Evolutionary conservation across 2,329 filamentous ascomycete genomes (phyloP).

Genomic region (Fonsecaea nubica): DNA sequence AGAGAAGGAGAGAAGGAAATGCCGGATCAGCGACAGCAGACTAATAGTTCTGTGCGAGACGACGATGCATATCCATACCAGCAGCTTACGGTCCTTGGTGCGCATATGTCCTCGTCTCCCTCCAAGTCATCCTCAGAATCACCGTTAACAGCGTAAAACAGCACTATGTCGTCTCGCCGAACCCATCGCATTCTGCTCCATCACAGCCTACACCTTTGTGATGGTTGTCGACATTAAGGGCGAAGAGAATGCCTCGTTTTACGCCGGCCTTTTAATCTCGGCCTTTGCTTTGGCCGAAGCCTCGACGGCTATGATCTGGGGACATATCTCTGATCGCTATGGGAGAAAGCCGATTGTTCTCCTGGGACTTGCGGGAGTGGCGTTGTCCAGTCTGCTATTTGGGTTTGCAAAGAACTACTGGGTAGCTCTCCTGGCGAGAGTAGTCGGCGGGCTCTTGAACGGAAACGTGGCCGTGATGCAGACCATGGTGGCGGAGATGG

Average conservation of each 20-base stretch:
- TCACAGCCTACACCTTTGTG: slow-evolving; percentile 53
- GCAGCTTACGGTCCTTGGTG: slow-evolving; percentile 55
- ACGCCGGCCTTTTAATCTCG: slow-evolving; percentile 46
- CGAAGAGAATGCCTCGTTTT: slow-evolving; percentile 41
- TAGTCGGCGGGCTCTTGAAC: slow-evolving; percentile 69
- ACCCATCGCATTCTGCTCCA: slow-evolving; percentile 56
- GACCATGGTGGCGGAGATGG: slow-evolving; percentile 75
- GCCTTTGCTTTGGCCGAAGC: slow-evolving; percentile 55
- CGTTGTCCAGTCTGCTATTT: slow-evolving; percentile 52
- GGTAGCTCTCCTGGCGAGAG: slow-evolving; percentile 52
- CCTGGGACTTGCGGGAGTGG: slow-evolving; percentile 47
- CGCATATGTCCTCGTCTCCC: slow-evolving; percentile 22
- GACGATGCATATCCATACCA: slow-evolving; percentile 51
- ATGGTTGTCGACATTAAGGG: slow-evolving; percentile 53
- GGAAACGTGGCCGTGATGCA: slow-evolving; percentile 77
- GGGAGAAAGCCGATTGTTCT: slow-evolving; percentile 48
- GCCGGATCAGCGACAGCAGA: slow-evolving; percentile 2
- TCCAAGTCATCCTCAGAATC: not conserved
- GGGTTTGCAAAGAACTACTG: slow-evolving; percentile 52
- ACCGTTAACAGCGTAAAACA: slow-evolving; percentile 31
- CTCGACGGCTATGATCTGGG: slow-evolving; percentile 53
- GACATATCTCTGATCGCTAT: slow-evolving; percentile 50
- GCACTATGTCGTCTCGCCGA: slow-evolving; percentile 57
- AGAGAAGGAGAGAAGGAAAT: not conserved
- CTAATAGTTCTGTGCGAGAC: slow-evolving; percentile 4